Evolutionary conservation across 2,329 filamentous ascomycete species (phyloP).

Genomic region (Aureobasidium sp.): DNA sequence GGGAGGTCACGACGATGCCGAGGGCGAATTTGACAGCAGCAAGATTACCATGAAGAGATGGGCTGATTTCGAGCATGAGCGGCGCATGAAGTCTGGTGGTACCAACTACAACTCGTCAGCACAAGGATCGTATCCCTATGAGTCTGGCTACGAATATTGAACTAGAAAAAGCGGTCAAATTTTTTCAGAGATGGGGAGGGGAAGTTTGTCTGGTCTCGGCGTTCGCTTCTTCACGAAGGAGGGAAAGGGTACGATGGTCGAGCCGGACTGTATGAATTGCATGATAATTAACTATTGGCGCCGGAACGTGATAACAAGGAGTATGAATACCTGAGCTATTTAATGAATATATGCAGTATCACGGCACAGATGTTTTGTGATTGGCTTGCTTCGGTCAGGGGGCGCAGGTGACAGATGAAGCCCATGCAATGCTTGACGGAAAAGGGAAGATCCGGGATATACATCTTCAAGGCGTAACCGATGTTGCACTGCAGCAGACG

Average conservation of each 20-base stretch:
- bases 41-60: conserved; percentile 99
- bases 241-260: neutral
- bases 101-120: neutral
- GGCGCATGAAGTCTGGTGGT: conserved; percentile 17
- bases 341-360: conserved; percentile 2
- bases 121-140: neutral
- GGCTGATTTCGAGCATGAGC: conserved; percentile 81
- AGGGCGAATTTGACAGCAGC: conserved; percentile 95
- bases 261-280: neutral
- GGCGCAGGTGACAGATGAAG: conserved; percentile 9
- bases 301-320: neutral
- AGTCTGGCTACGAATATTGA: conserved; percentile 2
- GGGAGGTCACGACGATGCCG: conserved; percentile 60
- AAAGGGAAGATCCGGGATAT: conserved; percentile 1
- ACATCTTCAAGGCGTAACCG: conserved; percentile 5
- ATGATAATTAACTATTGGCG: conserved; percentile 1
- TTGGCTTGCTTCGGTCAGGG: neutral
- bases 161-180: neutral
- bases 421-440: conserved; percentile 2
- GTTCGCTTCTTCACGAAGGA: neutral
- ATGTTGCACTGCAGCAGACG: conserved; percentile 11
- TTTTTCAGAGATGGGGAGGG: neutral
- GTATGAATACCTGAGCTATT: neutral
- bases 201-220: neutral
- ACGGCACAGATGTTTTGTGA: neutral